Evolutionary conservation across 1,139 yeast species (phyloP).

Genomic region (Suhomyces bribrorum): DNA sequence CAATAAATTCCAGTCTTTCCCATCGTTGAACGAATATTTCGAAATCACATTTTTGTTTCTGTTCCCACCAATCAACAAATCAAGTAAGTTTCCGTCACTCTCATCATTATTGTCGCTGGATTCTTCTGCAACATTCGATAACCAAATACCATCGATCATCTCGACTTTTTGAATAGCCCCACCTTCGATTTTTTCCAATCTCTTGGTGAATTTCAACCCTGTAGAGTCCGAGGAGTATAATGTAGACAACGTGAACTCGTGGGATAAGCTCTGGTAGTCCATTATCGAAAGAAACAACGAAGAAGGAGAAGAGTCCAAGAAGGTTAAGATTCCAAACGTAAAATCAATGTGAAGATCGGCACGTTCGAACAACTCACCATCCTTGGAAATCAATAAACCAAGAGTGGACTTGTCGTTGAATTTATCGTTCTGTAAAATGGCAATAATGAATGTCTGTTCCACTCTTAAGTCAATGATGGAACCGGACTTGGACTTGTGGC

Average conservation of each 20-base stretch:
- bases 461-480: constrained; percentile 49
- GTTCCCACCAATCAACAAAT: constrained; percentile 31
- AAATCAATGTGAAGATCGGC: constrained; percentile 54
- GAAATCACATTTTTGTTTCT: constrained; percentile 21
- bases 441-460: constrained; percentile 54
- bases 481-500: constrained; percentile 34
- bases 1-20: constrained; percentile 60
- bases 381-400: constrained; percentile 57
- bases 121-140: constrained; percentile 43
- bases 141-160: constrained; percentile 71
- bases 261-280: constrained; percentile 27
- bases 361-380: constrained; percentile 51
- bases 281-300: constrained; percentile 56
- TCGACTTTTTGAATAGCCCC: constrained; percentile 53
- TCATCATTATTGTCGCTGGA: constrained; percentile 17
- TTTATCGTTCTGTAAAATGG: constrained; percentile 51
- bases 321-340: constrained; percentile 46
- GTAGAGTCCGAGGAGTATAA: constrained; percentile 63
- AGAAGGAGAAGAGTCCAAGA: constrained; percentile 57
- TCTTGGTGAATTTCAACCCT: constrained; percentile 55
- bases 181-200: constrained; percentile 46
- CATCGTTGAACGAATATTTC: constrained; percentile 62
- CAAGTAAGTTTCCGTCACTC: constrained; percentile 27
- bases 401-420: constrained; percentile 43
- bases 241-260: constrained; percentile 31